phyloP scores from a whole-genome alignment of 768 basidiomycete species.

The Suillus bovinus region DNA sequence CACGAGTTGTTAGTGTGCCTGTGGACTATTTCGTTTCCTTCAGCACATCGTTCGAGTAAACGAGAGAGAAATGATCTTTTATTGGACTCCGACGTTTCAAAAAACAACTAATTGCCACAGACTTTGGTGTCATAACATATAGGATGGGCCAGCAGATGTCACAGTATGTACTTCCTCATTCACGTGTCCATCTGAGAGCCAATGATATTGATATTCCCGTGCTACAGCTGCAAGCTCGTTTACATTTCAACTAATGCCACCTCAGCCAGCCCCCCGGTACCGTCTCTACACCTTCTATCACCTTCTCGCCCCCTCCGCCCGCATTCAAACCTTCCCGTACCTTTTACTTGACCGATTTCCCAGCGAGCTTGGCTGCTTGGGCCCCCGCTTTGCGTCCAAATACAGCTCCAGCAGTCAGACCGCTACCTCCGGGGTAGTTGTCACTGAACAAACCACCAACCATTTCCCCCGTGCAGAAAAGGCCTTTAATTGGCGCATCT shows the following conservation, averaged over 20 bases:
- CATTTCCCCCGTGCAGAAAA: constrained; percentile 72
- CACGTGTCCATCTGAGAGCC: not conserved
- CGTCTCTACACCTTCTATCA: not conserved
- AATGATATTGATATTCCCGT: not conserved
- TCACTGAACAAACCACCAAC: constrained; percentile 62
- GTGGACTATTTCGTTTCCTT: too few relatives aligned
- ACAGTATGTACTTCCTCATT: not conserved
- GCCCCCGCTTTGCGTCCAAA: constrained; percentile 60
- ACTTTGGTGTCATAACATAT: not conserved
- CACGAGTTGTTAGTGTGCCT: too few relatives aligned
- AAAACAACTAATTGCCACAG: not conserved
- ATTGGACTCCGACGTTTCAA: not conserved
- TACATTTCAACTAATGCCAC: not conserved
- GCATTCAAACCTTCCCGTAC: not conserved
- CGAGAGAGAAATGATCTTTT: too few relatives aligned
- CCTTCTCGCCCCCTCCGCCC: not conserved
- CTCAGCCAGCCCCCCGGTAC: not conserved
- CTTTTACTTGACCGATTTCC: not conserved
- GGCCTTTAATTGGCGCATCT: constrained; percentile 45
- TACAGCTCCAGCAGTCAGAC: constrained; percentile 63
- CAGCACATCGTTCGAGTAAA: not conserved
- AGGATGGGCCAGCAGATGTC: not conserved
- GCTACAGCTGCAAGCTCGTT: not conserved
- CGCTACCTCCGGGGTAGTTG: constrained; percentile 74
- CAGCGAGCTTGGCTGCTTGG: constrained; percentile 38